Evolutionary conservation across 1,284 basidiomycete species (phyloP).

Genomic region (Microbotryum saponariae): DNA sequence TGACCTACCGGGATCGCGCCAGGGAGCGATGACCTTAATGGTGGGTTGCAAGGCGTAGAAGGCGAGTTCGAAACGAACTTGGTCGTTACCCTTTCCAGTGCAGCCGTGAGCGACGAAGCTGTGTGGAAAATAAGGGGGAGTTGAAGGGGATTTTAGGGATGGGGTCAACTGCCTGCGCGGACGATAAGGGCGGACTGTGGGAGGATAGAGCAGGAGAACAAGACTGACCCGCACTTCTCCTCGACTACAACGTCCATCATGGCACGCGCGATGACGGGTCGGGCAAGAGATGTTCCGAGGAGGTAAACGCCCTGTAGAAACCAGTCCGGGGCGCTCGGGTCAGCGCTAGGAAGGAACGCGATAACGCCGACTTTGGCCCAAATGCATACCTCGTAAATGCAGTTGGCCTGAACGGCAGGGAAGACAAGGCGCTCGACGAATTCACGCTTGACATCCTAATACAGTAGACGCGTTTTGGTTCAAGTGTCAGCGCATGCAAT

Average conservation of each 20-base stretch:
- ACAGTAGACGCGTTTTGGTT: neutral
- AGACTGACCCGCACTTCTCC: slow-evolving; percentile 78
- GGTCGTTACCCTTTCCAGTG: slow-evolving; percentile 99
- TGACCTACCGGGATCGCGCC: slow-evolving; percentile 76
- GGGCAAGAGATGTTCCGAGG: slow-evolving; percentile 92
- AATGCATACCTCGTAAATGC: slow-evolving; percentile 80
- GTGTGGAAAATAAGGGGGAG: slow-evolving; percentile 12
- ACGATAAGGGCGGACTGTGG: neutral
- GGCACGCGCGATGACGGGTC: slow-evolving; percentile 95
- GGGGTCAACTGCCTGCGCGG: neutral
- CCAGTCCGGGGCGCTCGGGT: neutral
- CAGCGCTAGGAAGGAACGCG: neutral
- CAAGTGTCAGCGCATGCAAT: too few relatives aligned
- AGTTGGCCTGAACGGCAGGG: slow-evolving; percentile 92
- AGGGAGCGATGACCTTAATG: slow-evolving; percentile 98
- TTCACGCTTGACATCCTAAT: slow-evolving; percentile 83
- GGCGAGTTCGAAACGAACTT: slow-evolving; percentile 97
- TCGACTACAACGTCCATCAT: slow-evolving; percentile 91
- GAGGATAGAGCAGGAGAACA: neutral
- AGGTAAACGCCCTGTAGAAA: slow-evolving; percentile 78
- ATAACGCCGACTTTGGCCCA: neutral
- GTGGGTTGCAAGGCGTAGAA: slow-evolving; percentile 98
- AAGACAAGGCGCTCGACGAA: slow-evolving; percentile 96
- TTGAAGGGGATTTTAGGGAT: neutral
- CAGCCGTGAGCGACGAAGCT: slow-evolving; percentile 96